phyloP scores from a whole-genome alignment of 163 green algal species.

The Smithsoniella earleae region DNA sequence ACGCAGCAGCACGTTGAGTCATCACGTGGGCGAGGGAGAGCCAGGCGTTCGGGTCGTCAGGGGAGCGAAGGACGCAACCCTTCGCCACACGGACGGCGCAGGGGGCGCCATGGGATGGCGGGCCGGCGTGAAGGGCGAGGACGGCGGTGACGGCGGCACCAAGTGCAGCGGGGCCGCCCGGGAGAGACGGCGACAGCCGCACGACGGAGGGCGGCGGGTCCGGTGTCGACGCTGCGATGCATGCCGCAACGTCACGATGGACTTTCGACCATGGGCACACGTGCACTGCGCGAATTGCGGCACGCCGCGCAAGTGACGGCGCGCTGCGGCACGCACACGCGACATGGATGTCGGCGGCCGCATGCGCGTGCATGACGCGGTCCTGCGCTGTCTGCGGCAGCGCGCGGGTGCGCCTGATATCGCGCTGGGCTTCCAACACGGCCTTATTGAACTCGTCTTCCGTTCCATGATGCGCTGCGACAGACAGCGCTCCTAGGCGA shows the following conservation, averaged over 20 bases:
- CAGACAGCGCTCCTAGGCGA: background rate
- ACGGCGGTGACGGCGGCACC: no score
- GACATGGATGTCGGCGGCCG: conserved; percentile 14
- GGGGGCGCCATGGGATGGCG: no score
- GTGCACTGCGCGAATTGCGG: background rate
- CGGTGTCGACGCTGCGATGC: background rate
- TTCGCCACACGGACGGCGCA: no score
- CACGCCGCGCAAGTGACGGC: background rate
- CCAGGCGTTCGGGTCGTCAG: no score
- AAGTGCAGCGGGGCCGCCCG: no score
- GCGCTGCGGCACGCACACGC: background rate
- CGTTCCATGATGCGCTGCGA: background rate
- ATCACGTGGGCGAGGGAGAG: no score
- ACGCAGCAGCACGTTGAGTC: no score
- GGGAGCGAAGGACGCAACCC: no score
- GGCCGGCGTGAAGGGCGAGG: no score
- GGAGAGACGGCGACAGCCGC: no score
- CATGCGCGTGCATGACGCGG: background rate
- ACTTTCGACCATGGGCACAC: background rate
- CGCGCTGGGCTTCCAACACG: background rate
- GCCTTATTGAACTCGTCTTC: background rate
- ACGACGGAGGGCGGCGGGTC: no score
- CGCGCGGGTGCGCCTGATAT: no score
- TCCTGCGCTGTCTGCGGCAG: background rate
- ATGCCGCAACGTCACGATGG: background rate